Evolutionary conservation across 441 rosid genomes (phyloP).

Genomic region (Dalechampia spathulata): DNA sequence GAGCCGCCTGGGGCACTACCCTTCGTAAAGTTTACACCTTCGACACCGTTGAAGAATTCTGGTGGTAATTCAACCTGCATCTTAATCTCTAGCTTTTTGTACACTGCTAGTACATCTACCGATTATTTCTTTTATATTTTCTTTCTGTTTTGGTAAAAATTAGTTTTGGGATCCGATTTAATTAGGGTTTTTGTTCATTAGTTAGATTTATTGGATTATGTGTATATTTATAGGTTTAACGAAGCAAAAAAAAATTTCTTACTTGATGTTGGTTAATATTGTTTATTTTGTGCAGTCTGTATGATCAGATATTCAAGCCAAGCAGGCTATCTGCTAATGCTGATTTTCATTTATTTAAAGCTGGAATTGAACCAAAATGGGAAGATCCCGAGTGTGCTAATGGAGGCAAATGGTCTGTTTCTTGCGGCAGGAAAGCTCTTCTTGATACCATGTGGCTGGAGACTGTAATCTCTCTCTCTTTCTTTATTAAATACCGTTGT

Average conservation of each 20-base stretch:
- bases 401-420: slow-evolving; percentile 89
- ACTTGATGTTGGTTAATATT: background rate
- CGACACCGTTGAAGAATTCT: slow-evolving; percentile 90
- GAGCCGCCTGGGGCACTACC: slow-evolving; percentile 78
- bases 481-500: background rate
- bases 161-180: background rate
- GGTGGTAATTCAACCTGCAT: slow-evolving; percentile 43
- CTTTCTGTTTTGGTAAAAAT: no score
- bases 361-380: slow-evolving; percentile 91
- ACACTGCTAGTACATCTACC: background rate
- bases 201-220: background rate
- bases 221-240: background rate
- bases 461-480: slow-evolving; percentile 35
- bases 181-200: background rate
- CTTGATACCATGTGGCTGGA: slow-evolving; percentile 77
- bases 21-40: slow-evolving; percentile 71
- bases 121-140: background rate
- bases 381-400: slow-evolving; percentile 93
- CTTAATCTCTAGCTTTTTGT: background rate
- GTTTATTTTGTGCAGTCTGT: slow-evolving; percentile 40
- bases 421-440: slow-evolving; percentile 35
- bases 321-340: slow-evolving; percentile 58
- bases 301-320: slow-evolving; percentile 71
- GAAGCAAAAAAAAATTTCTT: background rate
- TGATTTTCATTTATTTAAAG: slow-evolving; percentile 79